Evolutionary conservation across 768 basidiomycete genomes (phyloP), one percentile per base, ranked within the genome.

Genomic region (Termitomyces sp.): DNA sequence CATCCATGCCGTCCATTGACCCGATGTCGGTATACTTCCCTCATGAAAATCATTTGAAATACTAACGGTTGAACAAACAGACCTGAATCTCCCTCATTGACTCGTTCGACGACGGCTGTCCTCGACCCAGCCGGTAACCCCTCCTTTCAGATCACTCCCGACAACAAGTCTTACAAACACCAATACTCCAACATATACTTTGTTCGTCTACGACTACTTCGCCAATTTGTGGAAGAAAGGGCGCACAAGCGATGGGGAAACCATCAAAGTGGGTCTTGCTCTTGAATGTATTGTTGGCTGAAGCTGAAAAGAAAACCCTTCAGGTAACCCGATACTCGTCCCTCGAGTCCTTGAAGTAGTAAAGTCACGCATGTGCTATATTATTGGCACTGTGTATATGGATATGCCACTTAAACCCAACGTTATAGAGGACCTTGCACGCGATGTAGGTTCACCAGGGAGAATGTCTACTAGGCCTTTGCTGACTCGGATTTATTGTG

Each of bases 391-490:
- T 0, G 88, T 98, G 7, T 99, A 98, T 73, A 90, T 98, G 87
- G 95, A 99, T 62, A 99, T 99, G 97, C 93, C 95, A 9, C 80
- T 98, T 55, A 99, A 99, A 70, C 96, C 96, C 0, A 98, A 98
- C 69, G 92, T 99, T n/a, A 82, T 99, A 63, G 91, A 94, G 67
- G 97, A 99, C 65, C 84, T 98, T 65, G 94, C 89, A 24, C 83
- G 92, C 72, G 95, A 99, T 68, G 97, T 98, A 69, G 66, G 92
- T 80, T 28, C 36, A 12, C 50, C 35, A 49, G n/a, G n/a, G n/a
- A n/a, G n/a, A n/a, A n/a, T n/a, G n/a, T n/a, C 54, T n/a, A 63
- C 20, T 7, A 20, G 42, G 24, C 56, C 46, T 51, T 55, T 36
- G 42, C 22, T 63, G 64, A 45, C 16, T 28, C 24, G 32, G 4